Evolutionary conservation across 257 asterid species (phyloP).

Genomic region (Dorcoceras hygrometricum): DNA sequence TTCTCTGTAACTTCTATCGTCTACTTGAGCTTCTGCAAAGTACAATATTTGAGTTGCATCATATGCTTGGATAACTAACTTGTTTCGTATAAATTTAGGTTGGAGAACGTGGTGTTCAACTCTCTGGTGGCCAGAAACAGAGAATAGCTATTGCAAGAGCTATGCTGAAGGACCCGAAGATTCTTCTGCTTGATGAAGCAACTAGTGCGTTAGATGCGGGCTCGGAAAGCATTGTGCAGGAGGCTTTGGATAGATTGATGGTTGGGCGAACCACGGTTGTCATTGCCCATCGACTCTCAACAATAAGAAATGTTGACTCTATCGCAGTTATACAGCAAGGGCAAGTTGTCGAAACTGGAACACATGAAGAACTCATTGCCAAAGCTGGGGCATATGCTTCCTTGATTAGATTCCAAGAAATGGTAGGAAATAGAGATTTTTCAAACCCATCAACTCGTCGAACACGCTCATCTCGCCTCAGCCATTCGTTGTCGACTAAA

Average conservation of each 20-base stretch:
- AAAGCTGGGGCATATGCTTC: conserved; percentile 89
- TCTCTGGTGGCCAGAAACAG: conserved; percentile 96
- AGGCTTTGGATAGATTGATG: conserved; percentile 91
- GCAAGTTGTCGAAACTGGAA: conserved; percentile 90
- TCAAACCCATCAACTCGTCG: conserved; percentile 89
- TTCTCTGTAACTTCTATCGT: neutral
- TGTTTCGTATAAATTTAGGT: conserved; percentile 43
- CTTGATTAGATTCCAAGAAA: conserved; percentile 83
- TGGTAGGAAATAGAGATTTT: conserved; percentile 76
- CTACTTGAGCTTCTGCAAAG: neutral
- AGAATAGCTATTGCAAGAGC: conserved; percentile 94
- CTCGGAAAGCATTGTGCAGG: conserved; percentile 91
- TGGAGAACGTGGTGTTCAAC: conserved; percentile 97
- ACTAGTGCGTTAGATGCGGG: conserved; percentile 94
- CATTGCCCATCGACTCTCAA: conserved; percentile 93
- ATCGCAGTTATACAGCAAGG: conserved; percentile 94
- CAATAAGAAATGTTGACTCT: conserved; percentile 84
- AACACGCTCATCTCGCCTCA: conserved; percentile 79
- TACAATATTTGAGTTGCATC: neutral
- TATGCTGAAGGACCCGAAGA: conserved; percentile 82
- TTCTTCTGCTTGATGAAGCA: conserved; percentile 91
- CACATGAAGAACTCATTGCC: conserved; percentile 81
- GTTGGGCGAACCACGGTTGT: conserved; percentile 89
- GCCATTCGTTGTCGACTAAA: conserved; percentile 86
- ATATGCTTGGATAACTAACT: neutral